phyloP scores from a whole-genome alignment of 441 rosid genomes.

The Bruguiera hainesii region DNA sequence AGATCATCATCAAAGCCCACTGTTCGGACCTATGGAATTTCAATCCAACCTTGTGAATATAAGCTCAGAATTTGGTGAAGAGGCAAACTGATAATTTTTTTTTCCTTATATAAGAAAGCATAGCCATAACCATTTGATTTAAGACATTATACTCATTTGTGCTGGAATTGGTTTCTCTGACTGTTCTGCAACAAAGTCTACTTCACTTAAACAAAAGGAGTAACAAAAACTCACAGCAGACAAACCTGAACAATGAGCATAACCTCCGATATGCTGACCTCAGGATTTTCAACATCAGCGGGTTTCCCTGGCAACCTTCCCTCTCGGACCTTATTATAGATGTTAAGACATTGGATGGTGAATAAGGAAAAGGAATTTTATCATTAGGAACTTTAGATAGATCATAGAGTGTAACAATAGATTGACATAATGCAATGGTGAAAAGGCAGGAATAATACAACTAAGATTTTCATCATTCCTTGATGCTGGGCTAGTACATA shows the following conservation, averaged over 20 bases:
- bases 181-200: constrained; percentile 8
- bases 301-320: constrained; percentile 57
- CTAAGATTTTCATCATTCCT: not conserved
- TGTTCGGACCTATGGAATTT: constrained; percentile 50
- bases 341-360: constrained; percentile 5
- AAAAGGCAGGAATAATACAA: not conserved
- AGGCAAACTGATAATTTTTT: constrained; percentile 2
- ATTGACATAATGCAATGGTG: not conserved
- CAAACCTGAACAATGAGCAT: constrained; percentile 96
- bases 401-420: not conserved
- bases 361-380: not conserved
- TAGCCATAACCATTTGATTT: not conserved
- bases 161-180: constrained; percentile 8
- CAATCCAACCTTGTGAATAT: not conserved
- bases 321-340: constrained; percentile 73
- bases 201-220: not conserved
- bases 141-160: constrained; percentile 10
- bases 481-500: constrained; percentile 30
- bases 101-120: constrained; percentile 15
- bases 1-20: constrained; percentile 46
- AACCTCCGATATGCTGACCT: constrained; percentile 63
- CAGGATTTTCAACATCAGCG: constrained; percentile 40
- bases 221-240: constrained; percentile 10
- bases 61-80: constrained; percentile 11
- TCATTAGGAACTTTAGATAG: constrained; percentile 15